Conservation (phyloP, 2,329 filamentous ascomycete species). For the Fusarium sp. region DNA sequence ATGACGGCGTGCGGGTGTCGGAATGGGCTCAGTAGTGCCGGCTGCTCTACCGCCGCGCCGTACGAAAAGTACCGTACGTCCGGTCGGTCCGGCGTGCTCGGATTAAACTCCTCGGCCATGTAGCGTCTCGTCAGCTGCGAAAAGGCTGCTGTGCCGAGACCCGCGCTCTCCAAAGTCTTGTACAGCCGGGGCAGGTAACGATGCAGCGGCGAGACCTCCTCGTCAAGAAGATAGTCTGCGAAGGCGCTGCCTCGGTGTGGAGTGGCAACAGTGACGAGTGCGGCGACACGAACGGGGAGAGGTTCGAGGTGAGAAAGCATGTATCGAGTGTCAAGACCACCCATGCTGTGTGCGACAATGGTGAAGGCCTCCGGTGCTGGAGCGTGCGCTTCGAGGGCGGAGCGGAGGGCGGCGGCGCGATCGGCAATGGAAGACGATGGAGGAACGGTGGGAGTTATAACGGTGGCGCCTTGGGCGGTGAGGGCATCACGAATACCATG, state of each 20-base stretch:
- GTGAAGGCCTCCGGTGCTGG: constrained; percentile 69
- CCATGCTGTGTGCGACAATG: constrained; percentile 79
- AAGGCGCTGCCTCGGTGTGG: constrained; percentile 68
- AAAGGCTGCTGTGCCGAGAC: constrained; percentile 71
- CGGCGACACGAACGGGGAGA: constrained; percentile 60
- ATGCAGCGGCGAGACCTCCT: constrained; percentile 55
- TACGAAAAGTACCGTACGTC: constrained; percentile 72
- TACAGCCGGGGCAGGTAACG: constrained; percentile 67
- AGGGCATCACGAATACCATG: constrained; percentile 72
- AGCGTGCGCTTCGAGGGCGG: constrained; percentile 62
- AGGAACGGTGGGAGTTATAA: constrained; percentile 72
- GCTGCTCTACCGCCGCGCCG: constrained; percentile 62
- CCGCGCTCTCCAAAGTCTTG: constrained; percentile 61
- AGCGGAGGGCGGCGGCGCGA: constrained; percentile 68
- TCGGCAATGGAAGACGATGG: constrained; percentile 71
- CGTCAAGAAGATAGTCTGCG: constrained; percentile 65
- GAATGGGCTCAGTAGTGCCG: constrained; percentile 74
- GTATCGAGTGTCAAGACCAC: constrained; percentile 73
- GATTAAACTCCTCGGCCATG: constrained; percentile 71
- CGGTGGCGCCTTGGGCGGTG: constrained; percentile 62
- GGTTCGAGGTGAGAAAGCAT: constrained; percentile 71
- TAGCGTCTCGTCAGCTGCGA: constrained; percentile 69
- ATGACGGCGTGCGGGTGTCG: constrained; percentile 65
- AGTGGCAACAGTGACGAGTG: constrained; percentile 67
- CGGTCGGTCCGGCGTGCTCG: constrained; percentile 64